Evolutionary conservation across 345 rosid species (phyloP), one percentile per base, ranked within the genome.

Genomic region (Tarenaya hassleriana): DNA sequence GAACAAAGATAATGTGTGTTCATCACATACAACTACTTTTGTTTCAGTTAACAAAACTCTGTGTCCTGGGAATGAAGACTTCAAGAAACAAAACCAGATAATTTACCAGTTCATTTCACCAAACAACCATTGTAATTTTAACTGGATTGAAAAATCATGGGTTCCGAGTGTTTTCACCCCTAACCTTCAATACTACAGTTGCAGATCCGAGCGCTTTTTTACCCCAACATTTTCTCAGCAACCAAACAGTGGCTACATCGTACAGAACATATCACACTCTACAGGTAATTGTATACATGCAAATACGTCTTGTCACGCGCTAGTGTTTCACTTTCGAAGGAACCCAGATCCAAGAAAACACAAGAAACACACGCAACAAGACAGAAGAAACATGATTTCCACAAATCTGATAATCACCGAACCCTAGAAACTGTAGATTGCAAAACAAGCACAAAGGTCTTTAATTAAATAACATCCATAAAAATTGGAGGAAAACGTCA

Each of bases 321-420:
- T 41, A 13, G 11, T 14, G 44, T 34, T 16, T 11, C 6, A 9
- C 2, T 9, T 19, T 12, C 37, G 10, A 52, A 50, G 13, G 15
- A 0, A 45, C 51, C 16, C 16, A 65, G 64, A 65, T 64, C 63
- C 49, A 37, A 20, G 41, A 10, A 33, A 19, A 5, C 13, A 10
- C 1, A 48, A 55, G 47, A 55, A 63, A 48, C 16, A 33, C 52
- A 34, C 29, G 37, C 29, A 24, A 24, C 3, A 24, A 5, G 3
- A 24, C 29, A 24, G 29, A 24, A 24, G 29, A 24, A 24, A 24
- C 29, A 5, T 24, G 29, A 24, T 24, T 24, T 24, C 29, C 29
- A 9, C 35, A 52, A 61, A 35, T 61, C 37, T 17, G 41, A 47
- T 40, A 8, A 7, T 46, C 7, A 31, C 42, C 13, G 16, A 12